A percentile compares a stretch with the other conserved stretches of the same genome.
Evolutionary conservation across 768 basidiomycete genomes (phyloP).

Genomic region (Rhizopogon sp.): DNA sequence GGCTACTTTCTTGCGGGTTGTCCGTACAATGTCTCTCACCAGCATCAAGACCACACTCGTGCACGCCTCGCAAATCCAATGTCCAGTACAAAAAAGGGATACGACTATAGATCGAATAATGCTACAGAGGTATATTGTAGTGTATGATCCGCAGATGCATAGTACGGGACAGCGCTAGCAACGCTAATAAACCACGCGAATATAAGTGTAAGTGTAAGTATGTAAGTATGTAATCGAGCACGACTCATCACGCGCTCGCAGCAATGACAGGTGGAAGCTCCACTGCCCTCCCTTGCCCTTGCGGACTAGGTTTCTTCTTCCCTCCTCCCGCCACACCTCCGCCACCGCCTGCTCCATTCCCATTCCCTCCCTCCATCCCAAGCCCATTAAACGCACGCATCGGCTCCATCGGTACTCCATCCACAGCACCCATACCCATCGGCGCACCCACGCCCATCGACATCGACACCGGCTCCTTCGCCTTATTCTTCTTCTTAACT

Average conservation of each 20-base stretch:
- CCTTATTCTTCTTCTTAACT: slow-evolving; percentile 58
- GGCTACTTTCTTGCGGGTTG: no score
- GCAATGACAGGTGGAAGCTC: slow-evolving; percentile 31
- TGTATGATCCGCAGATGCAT: slow-evolving; percentile 6
- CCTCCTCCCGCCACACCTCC: slow-evolving; percentile 3
- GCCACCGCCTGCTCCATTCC: not conserved
- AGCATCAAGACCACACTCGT: no score
- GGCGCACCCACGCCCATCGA: slow-evolving; percentile 5
- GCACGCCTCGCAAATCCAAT: no score
- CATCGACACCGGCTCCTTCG: slow-evolving; percentile 18
- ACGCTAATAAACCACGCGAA: not conserved
- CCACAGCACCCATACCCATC: slow-evolving; percentile 5
- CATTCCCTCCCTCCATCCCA: slow-evolving; percentile 8
- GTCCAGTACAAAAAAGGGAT: not conserved
- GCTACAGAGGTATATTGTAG: slow-evolving; percentile 27
- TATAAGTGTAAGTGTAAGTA: slow-evolving; percentile 3
- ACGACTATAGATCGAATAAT: slow-evolving; percentile 22
- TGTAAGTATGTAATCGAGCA: not conserved
- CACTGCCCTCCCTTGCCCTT: slow-evolving; percentile 19
- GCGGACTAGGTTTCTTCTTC: slow-evolving; percentile 8
- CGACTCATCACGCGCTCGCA: slow-evolving; percentile 24
- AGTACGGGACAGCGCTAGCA: not conserved
- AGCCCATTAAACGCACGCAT: slow-evolving; percentile 12
- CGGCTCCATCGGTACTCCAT: slow-evolving; percentile 15
- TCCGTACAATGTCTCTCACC: no score